Conservation (phyloP, 139 green algal genomes). For the Coccomyxa sp. region DNA sequence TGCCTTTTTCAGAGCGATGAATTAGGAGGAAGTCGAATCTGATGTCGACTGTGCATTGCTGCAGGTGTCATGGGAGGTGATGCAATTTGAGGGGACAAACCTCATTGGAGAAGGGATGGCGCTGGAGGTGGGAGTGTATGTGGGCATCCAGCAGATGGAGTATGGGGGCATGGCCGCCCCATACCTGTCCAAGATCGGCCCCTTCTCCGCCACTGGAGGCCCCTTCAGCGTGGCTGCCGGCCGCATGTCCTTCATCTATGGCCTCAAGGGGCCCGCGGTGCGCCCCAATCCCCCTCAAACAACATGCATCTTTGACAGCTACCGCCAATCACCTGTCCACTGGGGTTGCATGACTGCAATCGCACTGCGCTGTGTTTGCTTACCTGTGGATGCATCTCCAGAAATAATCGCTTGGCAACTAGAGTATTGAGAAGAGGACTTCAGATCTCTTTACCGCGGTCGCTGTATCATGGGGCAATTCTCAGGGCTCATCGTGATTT, state of each 20-base stretch:
- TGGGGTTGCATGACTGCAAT: neutral
- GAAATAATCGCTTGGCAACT: too few species aligned
- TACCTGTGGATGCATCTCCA: too few species aligned
- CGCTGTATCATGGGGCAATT: neutral
- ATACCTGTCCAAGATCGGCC: slow-evolving; percentile 35
- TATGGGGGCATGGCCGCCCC: slow-evolving; percentile 55
- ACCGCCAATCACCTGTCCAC: neutral
- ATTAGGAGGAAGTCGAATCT: too few species aligned
- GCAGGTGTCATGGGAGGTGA: slow-evolving; percentile 8
- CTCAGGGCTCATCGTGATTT: neutral
- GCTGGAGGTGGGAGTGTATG: slow-evolving; percentile 52
- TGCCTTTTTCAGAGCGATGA: too few species aligned
- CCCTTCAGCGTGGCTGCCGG: slow-evolving; percentile 64
- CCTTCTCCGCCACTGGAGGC: slow-evolving; percentile 73
- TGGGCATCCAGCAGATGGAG: slow-evolving; percentile 71
- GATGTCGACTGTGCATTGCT: neutral
- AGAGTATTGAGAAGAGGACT: too few species aligned
- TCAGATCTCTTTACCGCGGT: neutral
- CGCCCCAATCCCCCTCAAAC: neutral
- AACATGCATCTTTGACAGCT: neutral
- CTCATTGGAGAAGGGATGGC: neutral
- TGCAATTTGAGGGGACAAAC: neutral
- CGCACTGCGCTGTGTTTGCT: neutral
- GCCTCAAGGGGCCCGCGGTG: slow-evolving; percentile 25
- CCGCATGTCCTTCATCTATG: slow-evolving; percentile 45